phyloP scores from a whole-genome alignment of 495 filamentous ascomycete species.

The Aspergillus sparsus region DNA sequence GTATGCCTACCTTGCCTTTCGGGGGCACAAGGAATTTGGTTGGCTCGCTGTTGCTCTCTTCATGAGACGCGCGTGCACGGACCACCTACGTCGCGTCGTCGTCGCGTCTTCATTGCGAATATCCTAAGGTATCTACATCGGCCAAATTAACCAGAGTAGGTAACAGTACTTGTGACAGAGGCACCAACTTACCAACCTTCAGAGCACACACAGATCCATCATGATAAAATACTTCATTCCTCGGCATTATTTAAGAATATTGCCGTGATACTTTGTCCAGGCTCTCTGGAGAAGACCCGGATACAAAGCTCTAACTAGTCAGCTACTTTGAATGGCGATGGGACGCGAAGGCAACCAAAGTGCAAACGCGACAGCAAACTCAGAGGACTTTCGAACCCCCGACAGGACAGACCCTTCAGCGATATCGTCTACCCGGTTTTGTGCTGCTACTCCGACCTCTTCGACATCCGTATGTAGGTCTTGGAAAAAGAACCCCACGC shows the following conservation, averaged over 20 bases:
- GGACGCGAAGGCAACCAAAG: conserved; percentile 27
- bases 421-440: conserved; percentile 12
- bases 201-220: conserved; percentile 2
- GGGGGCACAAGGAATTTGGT: too few species aligned
- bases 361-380: conserved; percentile 23
- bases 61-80: conserved; percentile 9
- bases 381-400: conserved; percentile 32
- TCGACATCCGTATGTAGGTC: conserved; percentile 26
- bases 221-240: conserved; percentile 11
- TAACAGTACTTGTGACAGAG: too few species aligned
- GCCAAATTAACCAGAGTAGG: neutral
- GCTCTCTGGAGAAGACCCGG: neutral
- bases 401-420: conserved; percentile 23
- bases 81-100: conserved; percentile 14
- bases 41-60: too few species aligned
- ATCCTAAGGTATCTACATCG: conserved; percentile 7
- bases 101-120: conserved; percentile 11
- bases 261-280: conserved; percentile 1
- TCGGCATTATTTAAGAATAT: conserved; percentile 22
- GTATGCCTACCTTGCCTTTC: too few species aligned
- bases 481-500: conserved; percentile 26
- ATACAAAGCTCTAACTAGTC: neutral
- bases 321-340: conserved; percentile 35
- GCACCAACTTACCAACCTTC: neutral
- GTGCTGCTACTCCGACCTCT: conserved; percentile 25